Base-by-base conservation (phyloP, 2,329 filamentous ascomycete genomes). In the Cadophora luteo-olivacea region DNA sequence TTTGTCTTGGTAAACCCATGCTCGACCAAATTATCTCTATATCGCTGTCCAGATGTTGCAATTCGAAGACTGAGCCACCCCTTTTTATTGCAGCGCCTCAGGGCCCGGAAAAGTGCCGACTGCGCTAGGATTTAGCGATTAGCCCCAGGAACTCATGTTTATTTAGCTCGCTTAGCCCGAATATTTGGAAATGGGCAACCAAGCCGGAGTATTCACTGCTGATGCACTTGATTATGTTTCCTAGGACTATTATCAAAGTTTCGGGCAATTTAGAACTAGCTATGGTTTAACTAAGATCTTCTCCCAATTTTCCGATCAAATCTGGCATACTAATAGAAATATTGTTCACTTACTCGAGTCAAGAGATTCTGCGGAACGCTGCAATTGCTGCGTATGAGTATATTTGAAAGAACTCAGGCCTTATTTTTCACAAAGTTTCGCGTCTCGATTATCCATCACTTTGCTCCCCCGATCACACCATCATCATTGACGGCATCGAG, bases 131-230 rank as follows among this genome's bases (percentile, higher is more conserved):
- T 38, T 58, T 33, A 38, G 33, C 55, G n/a, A 58, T 12, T 3
- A 25, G 9, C 32, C 32, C 33, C 55, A 24, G 19, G 4, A 24
- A 14, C 19, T 19, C 19, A 8, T 16, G 55, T 58, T 55, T 58
- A n/a, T 58, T 58, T 38, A 38, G 33, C n/a, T 58, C 55, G 55
- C 55, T 58, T 58, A 58, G 9, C 2, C 16, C 16, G 6, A 36
- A 57, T n/a, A n/a, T 2, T 9, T 29, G 4, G 19, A n/a, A 57
- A 57, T 22, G 32, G 54, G 32, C 6, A 2, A 7, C 12, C 8
- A 16, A 22, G 4, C 52, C 52, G n/a, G n/a, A 29, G 5, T 29
- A 29, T 29, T 29, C 3, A 29, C 29, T 3, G 29, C 29, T 29
- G 29, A 29, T 29, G 3, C 29, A n/a, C 14, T 33, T 33, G 29